Conservation (phyloP, 1,284 basidiomycete species). For the Puccinia novopanici region DNA sequence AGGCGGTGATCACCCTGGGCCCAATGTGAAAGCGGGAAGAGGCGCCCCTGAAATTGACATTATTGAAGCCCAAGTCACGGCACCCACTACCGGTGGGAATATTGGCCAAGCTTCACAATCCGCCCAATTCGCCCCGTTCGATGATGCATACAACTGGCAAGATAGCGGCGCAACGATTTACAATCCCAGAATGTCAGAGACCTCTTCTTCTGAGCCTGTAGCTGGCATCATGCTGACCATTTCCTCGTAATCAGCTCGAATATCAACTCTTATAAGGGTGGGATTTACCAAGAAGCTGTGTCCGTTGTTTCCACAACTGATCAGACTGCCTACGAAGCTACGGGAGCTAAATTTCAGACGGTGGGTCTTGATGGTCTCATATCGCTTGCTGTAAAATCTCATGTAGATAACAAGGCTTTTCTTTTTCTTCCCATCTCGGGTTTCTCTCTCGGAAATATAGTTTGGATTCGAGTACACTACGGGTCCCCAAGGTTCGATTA, state of each 20-base stretch:
- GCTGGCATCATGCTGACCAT: background rate
- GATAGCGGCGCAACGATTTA: conserved; percentile 8
- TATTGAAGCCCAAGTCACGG: conserved; percentile 66
- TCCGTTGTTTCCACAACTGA: conserved; percentile 54
- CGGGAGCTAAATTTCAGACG: conserved; percentile 52
- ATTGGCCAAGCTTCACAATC: conserved; percentile 74
- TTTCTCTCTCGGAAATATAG: background rate
- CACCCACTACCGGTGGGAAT: conserved; percentile 52
- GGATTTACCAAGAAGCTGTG: conserved; percentile 71
- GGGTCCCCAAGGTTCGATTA: conserved; percentile 47
- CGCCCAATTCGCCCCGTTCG: conserved; percentile 68
- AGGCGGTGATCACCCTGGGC: conserved; percentile 69
- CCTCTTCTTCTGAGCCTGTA: conserved; percentile 61
- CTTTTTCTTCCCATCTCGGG: background rate
- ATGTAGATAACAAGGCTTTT: background rate
- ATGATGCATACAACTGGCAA: conserved; percentile 45
- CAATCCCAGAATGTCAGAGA: conserved; percentile 17
- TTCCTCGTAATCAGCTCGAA: conserved; percentile 56
- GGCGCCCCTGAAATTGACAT: conserved; percentile 70
- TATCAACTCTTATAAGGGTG: conserved; percentile 76
- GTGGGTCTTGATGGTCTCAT: conserved; percentile 39
- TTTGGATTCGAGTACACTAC: conserved; percentile 50
- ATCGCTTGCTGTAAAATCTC: background rate
- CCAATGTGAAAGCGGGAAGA: conserved; percentile 64
- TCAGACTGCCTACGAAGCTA: conserved; percentile 56